Percentiles rank a stretch among this genome's conserved stretches.
Conservation (phyloP, 2,329 filamentous ascomycete genomes). For the Fusarium udum region DNA sequence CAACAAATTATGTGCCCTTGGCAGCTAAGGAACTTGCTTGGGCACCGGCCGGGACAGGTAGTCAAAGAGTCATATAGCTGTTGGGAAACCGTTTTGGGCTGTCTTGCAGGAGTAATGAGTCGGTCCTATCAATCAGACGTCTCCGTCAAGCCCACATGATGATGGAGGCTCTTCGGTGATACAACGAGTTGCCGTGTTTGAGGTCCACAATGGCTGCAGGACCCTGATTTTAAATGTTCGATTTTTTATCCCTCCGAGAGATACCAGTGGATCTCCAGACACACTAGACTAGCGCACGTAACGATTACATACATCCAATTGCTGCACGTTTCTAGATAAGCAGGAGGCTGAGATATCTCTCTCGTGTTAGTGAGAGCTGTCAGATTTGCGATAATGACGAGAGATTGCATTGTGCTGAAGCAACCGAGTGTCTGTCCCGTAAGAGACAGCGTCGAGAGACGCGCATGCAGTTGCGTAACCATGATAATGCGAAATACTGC, state of each 20-base stretch:
- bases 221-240: conserved; percentile 34
- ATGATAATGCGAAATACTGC: background rate
- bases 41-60: conserved; percentile 25
- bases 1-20: conserved; percentile 2
- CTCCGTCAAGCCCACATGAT: conserved; percentile 39
- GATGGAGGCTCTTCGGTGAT: conserved; percentile 44
- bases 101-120: conserved; percentile 21
- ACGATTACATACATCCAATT: conserved; percentile 39
- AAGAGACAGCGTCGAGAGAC: background rate
- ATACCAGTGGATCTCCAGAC: conserved; percentile 27
- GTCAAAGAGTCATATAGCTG: conserved; percentile 34
- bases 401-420: background rate
- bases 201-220: conserved; percentile 34
- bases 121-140: conserved; percentile 34
- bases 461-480: background rate
- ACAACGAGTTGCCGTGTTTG: conserved; percentile 22
- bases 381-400: conserved; percentile 3
- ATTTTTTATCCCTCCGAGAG: conserved; percentile 6
- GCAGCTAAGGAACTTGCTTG: conserved; percentile 21
- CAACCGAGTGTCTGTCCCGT: background rate
- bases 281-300: conserved; percentile 36
- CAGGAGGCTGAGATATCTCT: conserved; percentile 7
- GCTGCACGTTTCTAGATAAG: conserved; percentile 24
- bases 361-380: background rate
- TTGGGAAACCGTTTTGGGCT: conserved; percentile 18